phyloP scores from a whole-genome alignment of 164 flowering plant species.

The Stephania cephalantha region DNA sequence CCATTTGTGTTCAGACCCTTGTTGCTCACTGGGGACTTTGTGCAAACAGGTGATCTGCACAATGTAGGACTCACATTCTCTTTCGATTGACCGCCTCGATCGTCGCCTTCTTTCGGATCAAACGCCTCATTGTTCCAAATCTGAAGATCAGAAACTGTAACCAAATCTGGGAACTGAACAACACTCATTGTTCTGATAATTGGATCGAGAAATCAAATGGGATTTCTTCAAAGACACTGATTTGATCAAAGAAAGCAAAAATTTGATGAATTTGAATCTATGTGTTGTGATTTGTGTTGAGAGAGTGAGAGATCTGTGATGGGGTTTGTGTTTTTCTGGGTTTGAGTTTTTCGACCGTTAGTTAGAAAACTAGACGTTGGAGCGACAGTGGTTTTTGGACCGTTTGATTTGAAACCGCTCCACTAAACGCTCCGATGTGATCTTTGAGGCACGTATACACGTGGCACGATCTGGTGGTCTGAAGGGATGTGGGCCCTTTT shows the following conservation, averaged over 20 bases:
- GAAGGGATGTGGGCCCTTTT: background rate
- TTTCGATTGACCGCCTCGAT: conserved; percentile 37
- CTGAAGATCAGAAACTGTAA: conserved; percentile 44
- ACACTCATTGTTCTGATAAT: conserved; percentile 30
- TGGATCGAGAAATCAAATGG: background rate
- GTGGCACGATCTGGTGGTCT: background rate
- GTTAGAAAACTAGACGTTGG: conserved; percentile 36
- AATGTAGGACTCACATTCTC: conserved; percentile 47
- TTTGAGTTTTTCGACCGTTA: conserved; percentile 58
- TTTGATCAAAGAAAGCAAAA: background rate
- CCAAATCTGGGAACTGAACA: conserved; percentile 37
- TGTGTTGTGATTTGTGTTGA: background rate
- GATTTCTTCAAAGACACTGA: background rate
- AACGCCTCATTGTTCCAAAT: conserved; percentile 78
- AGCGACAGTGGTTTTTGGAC: conserved; percentile 21
- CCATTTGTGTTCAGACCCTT: conserved; percentile 28
- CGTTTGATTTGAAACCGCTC: conserved; percentile 46
- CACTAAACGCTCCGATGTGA: conserved; percentile 10
- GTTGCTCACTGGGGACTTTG: conserved; percentile 23
- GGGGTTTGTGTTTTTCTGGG: conserved; percentile 6
- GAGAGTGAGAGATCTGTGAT: background rate
- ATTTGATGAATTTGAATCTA: background rate
- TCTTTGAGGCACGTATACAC: background rate
- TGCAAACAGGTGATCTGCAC: conserved; percentile 23
- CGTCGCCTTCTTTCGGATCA: conserved; percentile 25